These are phyloP conservation scores for Blastobotrys petasosporus DNA, from an alignment of 1,139 yeast genomes.

Conservation along the genomic window DNA sequence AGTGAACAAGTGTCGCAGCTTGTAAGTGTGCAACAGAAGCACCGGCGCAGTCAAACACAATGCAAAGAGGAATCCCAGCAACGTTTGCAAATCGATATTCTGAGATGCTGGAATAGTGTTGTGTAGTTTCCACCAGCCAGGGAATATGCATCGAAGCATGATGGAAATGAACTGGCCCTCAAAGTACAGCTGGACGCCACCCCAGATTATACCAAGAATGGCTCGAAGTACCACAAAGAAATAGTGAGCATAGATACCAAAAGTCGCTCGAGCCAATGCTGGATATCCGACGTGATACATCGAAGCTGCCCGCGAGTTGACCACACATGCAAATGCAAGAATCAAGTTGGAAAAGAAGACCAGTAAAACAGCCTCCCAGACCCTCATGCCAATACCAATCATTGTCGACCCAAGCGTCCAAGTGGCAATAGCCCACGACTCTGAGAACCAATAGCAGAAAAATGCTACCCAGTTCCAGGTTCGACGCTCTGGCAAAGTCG, in stretches of 20 bases:
- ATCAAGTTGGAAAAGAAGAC: slow-evolving; percentile 17
- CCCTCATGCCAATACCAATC: slow-evolving; percentile 16
- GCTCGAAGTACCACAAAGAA: slow-evolving; percentile 27
- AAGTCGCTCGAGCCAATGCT: slow-evolving; percentile 18
- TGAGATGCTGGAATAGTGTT: slow-evolving; percentile 44
- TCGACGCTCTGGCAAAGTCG: slow-evolving; percentile 16
- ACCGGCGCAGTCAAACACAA: slow-evolving; percentile 67
- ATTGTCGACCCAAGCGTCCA: slow-evolving; percentile 17
- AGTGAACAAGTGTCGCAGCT: slow-evolving; percentile 67
- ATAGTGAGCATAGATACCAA: slow-evolving; percentile 22
- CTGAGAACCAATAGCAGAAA: slow-evolving; percentile 19
- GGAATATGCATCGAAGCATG: slow-evolving; percentile 63
- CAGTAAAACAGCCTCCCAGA: slow-evolving; percentile 12
- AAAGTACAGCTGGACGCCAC: slow-evolving; percentile 29
- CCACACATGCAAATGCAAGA: slow-evolving; percentile 16
- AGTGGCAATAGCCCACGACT: slow-evolving; percentile 21
- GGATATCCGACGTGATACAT: slow-evolving; percentile 23
- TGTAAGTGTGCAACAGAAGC: slow-evolving; percentile 66
- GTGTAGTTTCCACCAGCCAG: slow-evolving; percentile 49
- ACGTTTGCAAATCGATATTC: slow-evolving; percentile 24
- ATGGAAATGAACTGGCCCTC: slow-evolving; percentile 43
- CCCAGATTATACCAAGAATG: slow-evolving; percentile 28
- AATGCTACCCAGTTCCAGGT: slow-evolving; percentile 17
- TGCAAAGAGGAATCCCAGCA: slow-evolving; percentile 61
- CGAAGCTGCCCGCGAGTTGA: slow-evolving; percentile 22